A percentile compares a stretch with the other conserved stretches of the same genome.
Conservation (phyloP, 805 yeast species). For the Candida sakaeoensis region DNA sequence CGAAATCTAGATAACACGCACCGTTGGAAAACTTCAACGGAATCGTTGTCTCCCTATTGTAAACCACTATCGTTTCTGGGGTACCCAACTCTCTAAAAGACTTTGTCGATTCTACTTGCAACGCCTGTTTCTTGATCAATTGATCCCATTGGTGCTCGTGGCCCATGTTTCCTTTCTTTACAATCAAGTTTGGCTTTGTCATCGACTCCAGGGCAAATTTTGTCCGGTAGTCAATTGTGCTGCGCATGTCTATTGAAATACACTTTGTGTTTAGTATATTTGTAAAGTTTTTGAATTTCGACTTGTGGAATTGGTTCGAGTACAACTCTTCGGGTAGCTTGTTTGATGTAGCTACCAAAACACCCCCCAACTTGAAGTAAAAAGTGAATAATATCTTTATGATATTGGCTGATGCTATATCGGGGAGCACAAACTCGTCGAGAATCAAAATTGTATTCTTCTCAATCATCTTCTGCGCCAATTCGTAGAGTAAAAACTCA, state of each 20-base stretch:
- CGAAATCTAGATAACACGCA: slow-evolving; percentile 48
- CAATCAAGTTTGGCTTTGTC: slow-evolving; percentile 28
- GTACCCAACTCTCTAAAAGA: slow-evolving; percentile 12
- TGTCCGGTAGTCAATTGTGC: slow-evolving; percentile 52
- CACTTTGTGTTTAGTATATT: slow-evolving; percentile 57
- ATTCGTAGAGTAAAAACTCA: slow-evolving; percentile 61
- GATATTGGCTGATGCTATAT: slow-evolving; percentile 69
- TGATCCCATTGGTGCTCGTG: slow-evolving; percentile 33
- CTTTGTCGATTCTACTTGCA: slow-evolving; percentile 9
- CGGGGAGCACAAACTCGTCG: slow-evolving; percentile 78
- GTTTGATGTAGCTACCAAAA: slow-evolving; percentile 69
- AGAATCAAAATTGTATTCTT: slow-evolving; percentile 57
- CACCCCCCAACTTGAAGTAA: slow-evolving; percentile 72
- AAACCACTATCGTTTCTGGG: slow-evolving; percentile 42
- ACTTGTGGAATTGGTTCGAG: slow-evolving; percentile 58
- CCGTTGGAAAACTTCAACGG: slow-evolving; percentile 41
- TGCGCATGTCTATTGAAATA: slow-evolving; percentile 58
- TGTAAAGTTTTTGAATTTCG: slow-evolving; percentile 55
- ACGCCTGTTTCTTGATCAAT: slow-evolving; percentile 22
- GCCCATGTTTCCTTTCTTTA: slow-evolving; percentile 15
- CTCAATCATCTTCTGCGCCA: slow-evolving; percentile 60
- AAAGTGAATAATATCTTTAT: slow-evolving; percentile 61
- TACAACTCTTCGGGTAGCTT: slow-evolving; percentile 70
- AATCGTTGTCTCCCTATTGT: slow-evolving; percentile 49
- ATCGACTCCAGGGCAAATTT: slow-evolving; percentile 19